Evolutionary conservation across 768 basidiomycete genomes (phyloP), one percentile per base, ranked within the genome.

Genomic region (Xerocomus potaroensis): DNA sequence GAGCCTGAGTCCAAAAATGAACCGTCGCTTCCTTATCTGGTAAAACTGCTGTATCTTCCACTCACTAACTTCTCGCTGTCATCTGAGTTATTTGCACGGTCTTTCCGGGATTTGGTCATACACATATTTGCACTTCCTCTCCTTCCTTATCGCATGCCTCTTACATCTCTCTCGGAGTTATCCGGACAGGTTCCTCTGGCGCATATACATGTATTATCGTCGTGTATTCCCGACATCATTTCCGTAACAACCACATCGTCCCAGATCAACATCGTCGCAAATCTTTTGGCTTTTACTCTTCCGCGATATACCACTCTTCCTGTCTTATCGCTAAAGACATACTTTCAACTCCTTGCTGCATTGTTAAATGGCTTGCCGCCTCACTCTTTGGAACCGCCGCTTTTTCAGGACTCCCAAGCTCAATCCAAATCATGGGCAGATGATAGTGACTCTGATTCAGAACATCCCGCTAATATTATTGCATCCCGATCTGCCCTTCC

Each of bases 141-240:
- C 0, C 74, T 97, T 0, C 91, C 90, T 1, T 85, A 88, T 63
- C 84, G 81, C 8, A 70, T 87, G 37, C 85, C 80, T 29, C 70
- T 83, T 18, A 63, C 68, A 0, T 74, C 79, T 18, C 75, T 95
- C 29, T 79, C 81, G 4, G 66, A 74, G 19, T 70, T 97, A 32
- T 81, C 85, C 14, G 71, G 80, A 14, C 70, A 73, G 9, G 70
- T 94, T 11, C 89, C 91, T 2, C 70, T 82, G 16, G 61, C 68
- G 11, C 64, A 68, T 10, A 45, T 76, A 19, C 55, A 66, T 46
- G 49, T 64, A 16, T 48, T 75, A 43, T 64, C 58, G 42, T 61
- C 62, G 31, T 62, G 41, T 39, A 48, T 62, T 33, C 31, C 60
- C 43, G 41, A 37, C 64, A 27, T 64, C 78, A 15, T 61, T 65